Conservation (phyloP, 768 basidiomycete genomes). For the Leucocoprinus sp. region DNA sequence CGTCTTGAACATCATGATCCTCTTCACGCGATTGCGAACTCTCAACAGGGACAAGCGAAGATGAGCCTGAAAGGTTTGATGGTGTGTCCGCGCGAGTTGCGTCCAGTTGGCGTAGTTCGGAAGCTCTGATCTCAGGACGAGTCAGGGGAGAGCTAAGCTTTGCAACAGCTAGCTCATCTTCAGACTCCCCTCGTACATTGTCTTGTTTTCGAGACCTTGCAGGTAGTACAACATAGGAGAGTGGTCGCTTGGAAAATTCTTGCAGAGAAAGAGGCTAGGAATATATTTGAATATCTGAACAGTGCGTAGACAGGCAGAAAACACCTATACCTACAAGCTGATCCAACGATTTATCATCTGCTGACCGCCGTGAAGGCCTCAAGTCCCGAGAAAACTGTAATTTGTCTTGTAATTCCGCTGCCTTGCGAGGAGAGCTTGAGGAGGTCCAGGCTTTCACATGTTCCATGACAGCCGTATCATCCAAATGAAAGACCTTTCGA, state of each 20-base stretch:
- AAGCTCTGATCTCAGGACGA: background rate
- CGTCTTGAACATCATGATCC: background rate
- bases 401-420: background rate
- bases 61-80: background rate
- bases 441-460: conserved; percentile 1
- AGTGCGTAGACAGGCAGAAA: background rate
- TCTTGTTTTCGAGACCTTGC: background rate
- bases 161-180: conserved; percentile 8
- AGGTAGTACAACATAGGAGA: background rate
- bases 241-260: background rate
- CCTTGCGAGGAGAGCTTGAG: background rate
- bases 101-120: background rate
- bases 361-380: background rate
- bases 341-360: background rate
- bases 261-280: conserved; percentile 4
- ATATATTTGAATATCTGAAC: background rate
- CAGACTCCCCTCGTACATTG: conserved; percentile 1
- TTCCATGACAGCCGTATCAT: background rate
- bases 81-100: background rate
- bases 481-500: background rate
- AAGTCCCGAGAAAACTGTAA: background rate
- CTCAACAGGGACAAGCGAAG: conserved; percentile 4
- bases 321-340: conserved; percentile 2
- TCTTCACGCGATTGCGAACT: background rate
- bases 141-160: background rate